Conservation (phyloP, 345 rosid species). For the Carallia brachiata region DNA sequence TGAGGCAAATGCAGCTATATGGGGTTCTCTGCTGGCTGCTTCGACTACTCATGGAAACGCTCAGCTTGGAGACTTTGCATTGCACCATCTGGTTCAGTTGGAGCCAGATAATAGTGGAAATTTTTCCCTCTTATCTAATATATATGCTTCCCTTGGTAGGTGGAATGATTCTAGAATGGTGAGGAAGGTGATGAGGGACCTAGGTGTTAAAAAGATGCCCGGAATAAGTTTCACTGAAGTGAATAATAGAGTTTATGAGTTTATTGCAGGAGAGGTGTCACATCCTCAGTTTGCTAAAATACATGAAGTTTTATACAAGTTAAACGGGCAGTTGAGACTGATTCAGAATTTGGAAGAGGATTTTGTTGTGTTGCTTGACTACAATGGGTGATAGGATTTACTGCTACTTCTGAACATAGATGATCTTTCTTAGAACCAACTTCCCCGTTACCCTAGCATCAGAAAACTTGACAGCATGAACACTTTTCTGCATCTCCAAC, state of each 20-base stretch:
- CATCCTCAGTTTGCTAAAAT: conserved; percentile 43
- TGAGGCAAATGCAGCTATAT: conserved; percentile 64
- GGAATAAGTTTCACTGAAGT: conserved; percentile 68
- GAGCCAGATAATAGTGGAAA: conserved; percentile 85
- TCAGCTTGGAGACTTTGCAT: conserved; percentile 56
- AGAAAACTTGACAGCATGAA: not conserved
- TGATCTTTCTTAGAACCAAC: not conserved
- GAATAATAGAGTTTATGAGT: conserved; percentile 44
- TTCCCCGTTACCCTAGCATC: not conserved
- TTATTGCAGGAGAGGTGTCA: conserved; percentile 50
- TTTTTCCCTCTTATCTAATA: conserved; percentile 57
- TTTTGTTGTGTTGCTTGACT: conserved; percentile 15
- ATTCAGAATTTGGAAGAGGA: conserved; percentile 18
- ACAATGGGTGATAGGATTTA: conserved; percentile 18
- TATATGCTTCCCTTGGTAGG: conserved; percentile 52
- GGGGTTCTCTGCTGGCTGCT: conserved; percentile 83
- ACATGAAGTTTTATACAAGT: conserved; percentile 32
- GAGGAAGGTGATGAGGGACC: conserved; percentile 62
- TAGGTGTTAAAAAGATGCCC: conserved; percentile 53
- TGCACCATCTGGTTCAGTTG: conserved; percentile 47
- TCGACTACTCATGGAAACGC: conserved; percentile 53
- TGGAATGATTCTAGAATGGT: conserved; percentile 59
- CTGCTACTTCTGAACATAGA: not conserved
- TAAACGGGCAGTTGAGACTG: conserved; percentile 40
- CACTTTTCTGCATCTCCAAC: not conserved